These are phyloP conservation scores for Cytospora paraplurivora DNA, from an alignment of 2,329 filamentous ascomycete genomes.

Conservation along the genomic window DNA sequence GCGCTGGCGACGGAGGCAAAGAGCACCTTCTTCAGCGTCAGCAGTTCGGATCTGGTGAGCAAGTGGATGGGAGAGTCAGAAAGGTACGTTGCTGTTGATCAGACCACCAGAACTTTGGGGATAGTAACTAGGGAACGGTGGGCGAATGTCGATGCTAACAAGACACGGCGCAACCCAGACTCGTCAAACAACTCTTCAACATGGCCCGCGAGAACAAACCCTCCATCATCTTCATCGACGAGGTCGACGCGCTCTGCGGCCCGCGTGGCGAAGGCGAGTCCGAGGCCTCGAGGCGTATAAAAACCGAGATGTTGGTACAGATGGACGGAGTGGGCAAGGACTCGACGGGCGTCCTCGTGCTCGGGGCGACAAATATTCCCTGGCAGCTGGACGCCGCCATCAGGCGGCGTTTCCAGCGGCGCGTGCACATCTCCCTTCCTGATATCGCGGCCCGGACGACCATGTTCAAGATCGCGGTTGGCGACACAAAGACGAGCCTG, in stretches of 20 bases:
- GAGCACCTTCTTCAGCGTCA: constrained; percentile 98
- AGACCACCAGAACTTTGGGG: not conserved
- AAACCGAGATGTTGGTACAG: constrained; percentile 96
- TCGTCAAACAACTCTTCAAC: constrained; percentile 95
- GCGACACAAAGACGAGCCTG: constrained; percentile 85
- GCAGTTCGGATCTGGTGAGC: constrained; percentile 93
- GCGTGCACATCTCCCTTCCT: constrained; percentile 93
- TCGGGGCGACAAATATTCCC: constrained; percentile 96
- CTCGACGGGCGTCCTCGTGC: constrained; percentile 87
- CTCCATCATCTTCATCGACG: constrained; percentile 98
- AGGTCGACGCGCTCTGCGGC: constrained; percentile 94
- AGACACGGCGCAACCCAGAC: constrained; percentile 50
- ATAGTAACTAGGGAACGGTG: too few relatives aligned
- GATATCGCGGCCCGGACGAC: constrained; percentile 83
- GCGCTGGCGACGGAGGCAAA: constrained; percentile 98
- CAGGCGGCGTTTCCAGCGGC: constrained; percentile 89
- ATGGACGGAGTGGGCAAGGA: constrained; percentile 99
- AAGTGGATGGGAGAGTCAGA: constrained; percentile 99
- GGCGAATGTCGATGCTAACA: not conserved
- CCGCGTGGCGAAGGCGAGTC: constrained; percentile 93
- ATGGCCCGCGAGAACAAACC: constrained; percentile 99
- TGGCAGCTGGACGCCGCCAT: constrained; percentile 98
- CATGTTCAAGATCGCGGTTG: constrained; percentile 97
- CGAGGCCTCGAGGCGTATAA: constrained; percentile 95
- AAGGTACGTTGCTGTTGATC: constrained; percentile 61